Evolutionary conservation across 139 green algal genomes (phyloP), one percentile per base, ranked within the genome.

Genomic region (Microglena sp.): DNA sequence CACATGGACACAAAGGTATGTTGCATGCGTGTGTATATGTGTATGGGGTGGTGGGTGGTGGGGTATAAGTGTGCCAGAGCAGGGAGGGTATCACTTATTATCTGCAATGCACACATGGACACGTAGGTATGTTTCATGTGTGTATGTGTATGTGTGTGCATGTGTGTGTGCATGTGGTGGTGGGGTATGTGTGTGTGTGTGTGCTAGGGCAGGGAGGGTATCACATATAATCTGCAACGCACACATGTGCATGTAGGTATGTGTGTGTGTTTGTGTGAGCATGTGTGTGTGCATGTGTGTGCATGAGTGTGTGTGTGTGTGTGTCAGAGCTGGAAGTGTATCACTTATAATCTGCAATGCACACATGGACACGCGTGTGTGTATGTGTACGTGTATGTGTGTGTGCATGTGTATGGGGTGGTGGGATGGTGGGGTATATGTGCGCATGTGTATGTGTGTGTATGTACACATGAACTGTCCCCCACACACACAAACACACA

Each of bases 11-110:
- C 18, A 18, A 11, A 18, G 11, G 40, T 50, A 18, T 50, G 40
- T 50, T 21, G 24, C 26, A 24, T 27, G 22, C 53, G 26, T 60
- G 24, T 60, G 24, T 21, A 8, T 33, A 24, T 30, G 24, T 21
- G 53, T 60, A 21, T 50, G 32, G 66, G 67, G 0, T 53, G 34
- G n/a, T n/a, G n/a, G n/a, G n/a, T n/a, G n/a, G 77, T 94, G 84
- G 3, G 97, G 76, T 4, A 97, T 82, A 30, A 83, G 74, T 3
- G 58, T 62, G 64, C 90, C 89, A 4, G 89, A 75, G 18, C 80
- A 78, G 21, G 98, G 67, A 2, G 92, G 92, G 59, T 97, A 68
- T 18, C 92, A 87, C 1, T 89, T 96, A 69, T 98, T 91, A 59
- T 92, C 92, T 15, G 98, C 80, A 56, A 86, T 71, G 3, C 86